phyloP scores from a whole-genome alignment of 441 rosid species.

The Pelargonium fulgidum region DNA sequence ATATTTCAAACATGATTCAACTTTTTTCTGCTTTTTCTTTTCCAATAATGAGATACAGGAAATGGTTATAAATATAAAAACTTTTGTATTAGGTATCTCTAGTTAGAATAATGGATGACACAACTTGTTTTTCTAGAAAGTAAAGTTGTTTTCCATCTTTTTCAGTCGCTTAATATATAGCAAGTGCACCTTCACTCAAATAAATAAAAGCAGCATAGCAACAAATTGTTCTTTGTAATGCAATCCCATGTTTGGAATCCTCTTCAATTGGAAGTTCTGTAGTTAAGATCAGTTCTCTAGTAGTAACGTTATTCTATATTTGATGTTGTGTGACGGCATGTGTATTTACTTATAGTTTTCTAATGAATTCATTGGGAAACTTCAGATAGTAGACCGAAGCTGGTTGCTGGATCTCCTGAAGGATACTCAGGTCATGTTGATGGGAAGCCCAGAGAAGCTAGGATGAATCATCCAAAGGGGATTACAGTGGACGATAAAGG shows the following conservation, averaged over 20 bases:
- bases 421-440: slow-evolving; percentile 84
- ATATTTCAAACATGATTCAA: background rate
- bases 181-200: background rate
- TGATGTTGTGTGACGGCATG: background rate
- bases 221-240: background rate
- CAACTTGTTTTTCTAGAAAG: background rate
- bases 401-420: slow-evolving; percentile 78
- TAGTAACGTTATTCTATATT: background rate
- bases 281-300: background rate
- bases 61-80: background rate
- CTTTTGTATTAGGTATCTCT: background rate
- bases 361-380: slow-evolving; percentile 19
- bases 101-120: background rate
- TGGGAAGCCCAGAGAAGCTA: slow-evolving; percentile 71
- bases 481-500: slow-evolving; percentile 76
- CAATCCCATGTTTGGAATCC: background rate
- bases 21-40: background rate
- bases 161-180: background rate
- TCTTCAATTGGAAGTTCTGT: background rate
- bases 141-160: background rate
- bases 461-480: slow-evolving; percentile 87
- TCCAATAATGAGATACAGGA: background rate
- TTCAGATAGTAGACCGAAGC: slow-evolving; percentile 80
- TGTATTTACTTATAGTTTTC: background rate
- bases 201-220: background rate